phyloP scores from a whole-genome alignment of 108 stramenopile species.

The Parietichytrium sp. region DNA sequence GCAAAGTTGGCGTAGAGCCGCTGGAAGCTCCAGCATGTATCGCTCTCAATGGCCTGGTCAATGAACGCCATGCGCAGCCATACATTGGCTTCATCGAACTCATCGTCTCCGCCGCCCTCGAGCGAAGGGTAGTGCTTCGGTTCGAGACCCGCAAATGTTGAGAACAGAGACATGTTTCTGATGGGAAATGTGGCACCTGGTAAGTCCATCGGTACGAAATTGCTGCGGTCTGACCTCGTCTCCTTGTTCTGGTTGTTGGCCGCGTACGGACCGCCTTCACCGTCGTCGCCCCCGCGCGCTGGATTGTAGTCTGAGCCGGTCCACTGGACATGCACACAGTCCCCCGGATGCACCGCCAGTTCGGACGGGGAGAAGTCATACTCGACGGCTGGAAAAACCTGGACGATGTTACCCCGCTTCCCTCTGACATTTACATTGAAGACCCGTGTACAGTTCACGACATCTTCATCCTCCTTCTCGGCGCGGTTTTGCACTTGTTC shows the following conservation, averaged over 20 bases:
- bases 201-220: conserved; percentile 43
- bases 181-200: conserved; percentile 43
- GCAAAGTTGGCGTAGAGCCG: too few relatives aligned
- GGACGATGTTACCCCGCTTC: conserved; percentile 57
- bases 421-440: conserved; percentile 50
- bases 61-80: conserved; percentile 33
- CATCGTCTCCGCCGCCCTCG: not conserved
- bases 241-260: conserved; percentile 49
- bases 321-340: conserved; percentile 55
- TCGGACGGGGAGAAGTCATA: conserved; percentile 50
- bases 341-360: not conserved
- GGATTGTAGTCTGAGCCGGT: conserved; percentile 56
- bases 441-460: not conserved
- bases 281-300: conserved; percentile 53
- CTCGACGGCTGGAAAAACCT: conserved; percentile 53
- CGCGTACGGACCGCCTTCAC: conserved; percentile 49
- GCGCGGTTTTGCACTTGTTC: too few relatives aligned
- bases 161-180: conserved; percentile 40
- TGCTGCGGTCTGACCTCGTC: conserved; percentile 50
- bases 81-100: too few relatives aligned
- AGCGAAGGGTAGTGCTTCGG: too few relatives aligned
- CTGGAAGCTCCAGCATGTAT: too few relatives aligned
- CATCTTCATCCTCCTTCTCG: not conserved
- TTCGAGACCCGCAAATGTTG: conserved; percentile 32
- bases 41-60: conserved; percentile 50